Evolutionary conservation across 768 basidiomycete genomes (phyloP).

Genomic region (Hebeloma cylindrosporum): DNA sequence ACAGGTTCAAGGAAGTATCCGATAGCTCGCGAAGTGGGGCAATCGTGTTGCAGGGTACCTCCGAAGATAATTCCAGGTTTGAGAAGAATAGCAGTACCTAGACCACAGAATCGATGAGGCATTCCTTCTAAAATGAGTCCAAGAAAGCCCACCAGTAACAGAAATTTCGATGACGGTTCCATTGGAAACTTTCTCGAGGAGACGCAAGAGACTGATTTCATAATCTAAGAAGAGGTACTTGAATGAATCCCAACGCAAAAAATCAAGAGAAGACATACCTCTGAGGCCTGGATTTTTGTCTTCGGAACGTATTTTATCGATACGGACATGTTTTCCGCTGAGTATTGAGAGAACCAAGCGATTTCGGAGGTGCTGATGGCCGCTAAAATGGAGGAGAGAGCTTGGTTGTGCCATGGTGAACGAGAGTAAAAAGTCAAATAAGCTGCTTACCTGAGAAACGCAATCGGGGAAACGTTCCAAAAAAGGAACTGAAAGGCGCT

Average conservation of each 20-base stretch:
- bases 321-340: constrained; percentile 79
- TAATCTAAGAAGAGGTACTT: constrained; percentile 56
- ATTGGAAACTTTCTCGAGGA: constrained; percentile 91
- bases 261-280: constrained; percentile 46
- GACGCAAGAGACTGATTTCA: constrained; percentile 85
- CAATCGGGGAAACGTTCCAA: constrained; percentile 10
- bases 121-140: not conserved
- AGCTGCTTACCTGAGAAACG: constrained; percentile 22
- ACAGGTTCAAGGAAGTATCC: constrained; percentile 95
- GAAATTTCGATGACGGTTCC: constrained; percentile 95
- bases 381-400: constrained; percentile 60
- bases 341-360: constrained; percentile 88
- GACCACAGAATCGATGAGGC: not conserved
- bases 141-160: constrained; percentile 73
- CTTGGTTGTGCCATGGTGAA: constrained; percentile 42
- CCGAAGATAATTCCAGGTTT: constrained; percentile 92
- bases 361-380: constrained; percentile 80
- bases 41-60: constrained; percentile 80
- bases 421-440: constrained; percentile 9
- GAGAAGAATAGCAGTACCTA: constrained; percentile 88
- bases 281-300: constrained; percentile 95
- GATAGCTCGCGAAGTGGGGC: constrained; percentile 82
- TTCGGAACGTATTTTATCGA: constrained; percentile 85
- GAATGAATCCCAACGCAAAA: not conserved
- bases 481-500: constrained; percentile 5